Evolutionary conservation across 2,329 filamentous ascomycete genomes (phyloP), one percentile per base, ranked within the genome.

Genomic region (Capronia epimyces): DNA sequence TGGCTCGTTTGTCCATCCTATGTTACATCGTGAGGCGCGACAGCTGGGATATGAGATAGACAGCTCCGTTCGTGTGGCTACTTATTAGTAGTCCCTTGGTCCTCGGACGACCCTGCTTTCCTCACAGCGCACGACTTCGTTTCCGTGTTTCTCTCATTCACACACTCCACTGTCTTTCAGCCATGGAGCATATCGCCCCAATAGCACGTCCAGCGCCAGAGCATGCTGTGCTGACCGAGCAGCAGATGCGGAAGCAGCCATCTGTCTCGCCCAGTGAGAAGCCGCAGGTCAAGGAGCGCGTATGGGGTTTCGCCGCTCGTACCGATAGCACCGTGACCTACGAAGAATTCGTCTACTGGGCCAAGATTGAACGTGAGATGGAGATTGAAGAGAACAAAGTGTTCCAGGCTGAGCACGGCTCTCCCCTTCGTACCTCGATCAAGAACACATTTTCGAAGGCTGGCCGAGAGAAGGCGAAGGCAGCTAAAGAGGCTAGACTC

Each of bases 291-390:
- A 52, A 49, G 49, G 53, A 55, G 18, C 61, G 61, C 21, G 25
- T 46, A 8, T 64, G 60, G 57, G 62, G 62, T 37, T 43, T 62
- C 16, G 53, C 53, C 27, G 62, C 62, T 6, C 62, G 62, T 49
- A 24, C 51, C 24, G 62, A 64, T 36, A 52, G 51, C 15, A 60
- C 52, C 21, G 62, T 64, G 18, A 61, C 61, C 29, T 64, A 58
- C 49, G 69, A 71, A 49, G 68, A 71, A 40, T 71, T 71, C 49
- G 54, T 61, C n/a, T 67, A 67, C 53, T 71, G 65, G 55, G 68
- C 69, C 18, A 60, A 65, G 21, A 60, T 61, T 41, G 65, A 66
- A 3, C 62, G 69, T 48, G 61, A 62, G 21, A 57, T 63, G 24
- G 65, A 71, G 52, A 50, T 64, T 12, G 59, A 62, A 43, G 60